Evolutionary conservation across 352 stramenopile genomes (phyloP), one percentile per base, ranked within the genome.

Genomic region (Bremia lactucae): DNA sequence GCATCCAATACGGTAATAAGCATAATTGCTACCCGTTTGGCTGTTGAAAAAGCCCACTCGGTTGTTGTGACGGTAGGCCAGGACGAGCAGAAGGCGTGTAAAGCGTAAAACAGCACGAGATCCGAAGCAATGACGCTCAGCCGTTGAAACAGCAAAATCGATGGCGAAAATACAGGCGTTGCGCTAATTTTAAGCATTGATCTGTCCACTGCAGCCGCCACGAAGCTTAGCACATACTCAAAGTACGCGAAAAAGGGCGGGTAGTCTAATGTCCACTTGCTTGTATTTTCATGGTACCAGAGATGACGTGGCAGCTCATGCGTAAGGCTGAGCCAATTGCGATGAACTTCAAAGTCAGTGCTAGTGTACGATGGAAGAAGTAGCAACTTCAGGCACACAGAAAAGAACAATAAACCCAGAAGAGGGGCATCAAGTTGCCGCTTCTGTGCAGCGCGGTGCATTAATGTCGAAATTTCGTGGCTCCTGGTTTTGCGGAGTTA

Each of bases 281-380:
- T 98, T 6, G 85, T 95, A 24, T 37, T 26, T 36, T 99, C 92
- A 55, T 93, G 95, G 65, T 98, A 98, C 96, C 96, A 99, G 35
- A 83, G 25, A 4, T 44, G 64, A 2, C 88, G 48, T 6, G 88
- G 88, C 33, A 96, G 60, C 47, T 87, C 72, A 42, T 85, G 54
- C 9, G 95, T 98, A 47, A 99, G 83, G 20, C 91, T 94, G 28
- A 98, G 76, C 96, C 96, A 99, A 62, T 98, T 98, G 19, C 95
- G 87, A 66, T 99, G 96, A 7, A 99, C 96, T 62, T 98, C 90
- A 67, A 98, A 97, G 69, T 98, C 95, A 6, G 95, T 98, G 39
- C 85, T 97, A 25, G 69, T 74, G 70, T 98, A 98, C 5, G 87
- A 91, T 0, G 80, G 83, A 14, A 95, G 60, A 14, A 98, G 72